These are phyloP conservation scores for Stephanodiscus triporus DNA, from an alignment of 108 stramenopile genomes.

Conservation along the genomic window DNA sequence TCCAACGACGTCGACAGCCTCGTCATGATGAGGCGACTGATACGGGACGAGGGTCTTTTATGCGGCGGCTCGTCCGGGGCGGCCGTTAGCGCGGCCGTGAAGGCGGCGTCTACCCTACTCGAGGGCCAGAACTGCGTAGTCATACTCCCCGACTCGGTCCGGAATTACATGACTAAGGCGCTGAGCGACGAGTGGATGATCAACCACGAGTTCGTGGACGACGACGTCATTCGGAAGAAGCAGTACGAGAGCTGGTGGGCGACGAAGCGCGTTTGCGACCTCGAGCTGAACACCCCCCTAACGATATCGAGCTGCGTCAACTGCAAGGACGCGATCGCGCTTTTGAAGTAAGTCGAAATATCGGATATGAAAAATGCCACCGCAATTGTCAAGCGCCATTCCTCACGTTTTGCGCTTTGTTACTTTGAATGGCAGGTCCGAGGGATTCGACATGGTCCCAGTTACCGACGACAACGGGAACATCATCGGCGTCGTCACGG, in stretches of 20 bases:
- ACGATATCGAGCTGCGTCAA: conserved; percentile 86
- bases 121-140: conserved; percentile 82
- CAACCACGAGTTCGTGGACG: conserved; percentile 86
- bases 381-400: no score
- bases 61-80: conserved; percentile 92
- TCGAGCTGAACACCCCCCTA: conserved; percentile 83
- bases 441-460: conserved; percentile 96
- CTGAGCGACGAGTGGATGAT: conserved; percentile 94
- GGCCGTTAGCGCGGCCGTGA: conserved; percentile 76
- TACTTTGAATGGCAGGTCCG: no score
- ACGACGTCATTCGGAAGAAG: conserved; percentile 72
- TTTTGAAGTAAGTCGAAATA: conserved; percentile 83
- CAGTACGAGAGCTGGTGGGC: conserved; percentile 74
- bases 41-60: conserved; percentile 90
- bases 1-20: conserved; percentile 69
- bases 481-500: conserved; percentile 93
- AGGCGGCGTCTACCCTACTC: conserved; percentile 68
- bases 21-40: conserved; percentile 87
- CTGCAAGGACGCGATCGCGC: conserved; percentile 84
- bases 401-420: no score
- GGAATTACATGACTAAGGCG: conserved; percentile 97
- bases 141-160: conserved; percentile 88
- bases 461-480: conserved; percentile 77
- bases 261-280: conserved; percentile 73
- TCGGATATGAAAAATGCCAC: no score